phyloP scores from a whole-genome alignment of 305 asterid species.

The Solanum hybrid region DNA sequence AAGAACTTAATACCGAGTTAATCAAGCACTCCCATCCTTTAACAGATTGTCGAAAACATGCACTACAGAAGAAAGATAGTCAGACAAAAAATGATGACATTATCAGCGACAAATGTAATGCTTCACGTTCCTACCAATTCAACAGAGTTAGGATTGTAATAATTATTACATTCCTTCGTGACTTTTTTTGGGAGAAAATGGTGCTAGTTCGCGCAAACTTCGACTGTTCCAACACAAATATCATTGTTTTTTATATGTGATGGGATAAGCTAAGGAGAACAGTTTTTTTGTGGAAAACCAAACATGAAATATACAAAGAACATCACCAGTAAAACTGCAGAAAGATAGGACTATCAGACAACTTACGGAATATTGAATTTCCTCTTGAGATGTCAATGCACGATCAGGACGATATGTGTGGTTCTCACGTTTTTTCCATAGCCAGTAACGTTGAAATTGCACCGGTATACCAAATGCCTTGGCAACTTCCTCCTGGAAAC shows the following conservation, averaged over 20 bases:
- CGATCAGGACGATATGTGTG: constrained; percentile 61
- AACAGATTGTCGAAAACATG: background rate
- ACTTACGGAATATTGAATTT: constrained; percentile 42
- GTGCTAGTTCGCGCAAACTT: background rate
- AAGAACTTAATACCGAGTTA: background rate
- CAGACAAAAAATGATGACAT: background rate
- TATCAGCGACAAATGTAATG: background rate
- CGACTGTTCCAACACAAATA: background rate
- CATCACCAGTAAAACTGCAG: background rate
- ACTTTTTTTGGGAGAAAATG: background rate
- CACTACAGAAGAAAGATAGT: background rate
- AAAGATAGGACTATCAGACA: background rate
- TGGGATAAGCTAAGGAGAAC: background rate
- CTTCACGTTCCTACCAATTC: background rate
- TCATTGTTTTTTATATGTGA: background rate
- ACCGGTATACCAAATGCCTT: constrained; percentile 62
- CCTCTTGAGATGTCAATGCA: constrained; percentile 59
- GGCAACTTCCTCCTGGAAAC: constrained; percentile 51
- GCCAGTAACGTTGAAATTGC: constrained; percentile 69
- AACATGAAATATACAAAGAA: background rate
- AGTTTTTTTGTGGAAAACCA: background rate
- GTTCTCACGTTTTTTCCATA: constrained; percentile 67
- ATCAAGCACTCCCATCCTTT: background rate
- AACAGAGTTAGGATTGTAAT: background rate
- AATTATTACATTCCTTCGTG: background rate